phyloP scores from a whole-genome alignment of 148 eudicot species.

The Vaccinium vitisidaea region DNA sequence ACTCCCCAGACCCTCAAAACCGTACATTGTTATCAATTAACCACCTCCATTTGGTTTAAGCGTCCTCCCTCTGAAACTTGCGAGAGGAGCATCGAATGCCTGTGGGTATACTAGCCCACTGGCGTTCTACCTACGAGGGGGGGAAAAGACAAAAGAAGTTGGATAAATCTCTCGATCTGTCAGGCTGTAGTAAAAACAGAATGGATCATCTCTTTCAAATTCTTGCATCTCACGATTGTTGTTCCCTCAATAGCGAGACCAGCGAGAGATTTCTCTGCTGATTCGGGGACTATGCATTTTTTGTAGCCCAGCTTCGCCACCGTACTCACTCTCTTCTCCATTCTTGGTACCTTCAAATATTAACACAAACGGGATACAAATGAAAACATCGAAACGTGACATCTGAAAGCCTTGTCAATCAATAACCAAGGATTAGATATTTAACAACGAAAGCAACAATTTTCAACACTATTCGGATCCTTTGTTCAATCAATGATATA shows the following conservation, averaged over 20 bases:
- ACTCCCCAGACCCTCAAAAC: background rate
- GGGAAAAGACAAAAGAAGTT: background rate
- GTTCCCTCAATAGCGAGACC: conserved; percentile 39
- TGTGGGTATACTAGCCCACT: background rate
- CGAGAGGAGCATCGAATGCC: background rate
- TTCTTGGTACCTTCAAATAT: conserved; percentile 64
- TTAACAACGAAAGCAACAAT: background rate
- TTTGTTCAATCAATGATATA: background rate
- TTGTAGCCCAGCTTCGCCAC: conserved; percentile 85
- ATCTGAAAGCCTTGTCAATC: background rate
- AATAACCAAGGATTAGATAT: background rate
- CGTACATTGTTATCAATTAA: background rate
- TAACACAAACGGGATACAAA: background rate
- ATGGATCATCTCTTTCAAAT: conserved; percentile 77
- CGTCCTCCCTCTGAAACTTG: too few relatives aligned
- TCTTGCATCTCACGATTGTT: conserved; percentile 64
- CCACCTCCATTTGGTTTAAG: background rate
- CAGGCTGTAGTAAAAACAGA: conserved; percentile 38
- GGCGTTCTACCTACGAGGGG: background rate
- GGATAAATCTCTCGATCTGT: background rate
- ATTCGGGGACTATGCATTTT: conserved; percentile 64
- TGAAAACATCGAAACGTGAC: background rate
- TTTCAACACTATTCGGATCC: background rate
- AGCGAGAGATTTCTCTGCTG: conserved; percentile 46
- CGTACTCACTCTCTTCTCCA: conserved; percentile 78